Evolutionary conservation across 2,329 filamentous ascomycete genomes (phyloP).

Genomic region (Drechslera avenae): DNA sequence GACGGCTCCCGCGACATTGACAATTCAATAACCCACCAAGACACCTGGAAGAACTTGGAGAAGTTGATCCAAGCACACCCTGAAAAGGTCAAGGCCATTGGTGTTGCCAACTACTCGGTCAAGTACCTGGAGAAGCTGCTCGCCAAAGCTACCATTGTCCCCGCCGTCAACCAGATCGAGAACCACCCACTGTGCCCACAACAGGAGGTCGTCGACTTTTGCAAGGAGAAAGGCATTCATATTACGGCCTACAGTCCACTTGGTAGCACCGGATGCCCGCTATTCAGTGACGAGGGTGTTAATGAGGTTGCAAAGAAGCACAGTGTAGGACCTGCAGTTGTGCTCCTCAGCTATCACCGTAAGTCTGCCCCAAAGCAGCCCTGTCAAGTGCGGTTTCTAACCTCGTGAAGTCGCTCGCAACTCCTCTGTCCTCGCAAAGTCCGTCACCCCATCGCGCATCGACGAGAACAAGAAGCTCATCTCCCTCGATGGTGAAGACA

Average conservation of each 20-base stretch:
- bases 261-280: constrained; percentile 55
- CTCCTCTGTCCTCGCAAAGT: constrained; percentile 74
- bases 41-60: constrained; percentile 81
- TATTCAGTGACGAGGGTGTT: constrained; percentile 56
- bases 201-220: constrained; percentile 72
- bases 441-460: constrained; percentile 70
- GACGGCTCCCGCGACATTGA: constrained; percentile 78
- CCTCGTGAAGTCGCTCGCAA: constrained; percentile 63
- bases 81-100: constrained; percentile 56
- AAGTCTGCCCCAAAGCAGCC: constrained; percentile 38
- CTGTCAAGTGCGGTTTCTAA: constrained; percentile 1
- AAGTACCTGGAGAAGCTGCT: constrained; percentile 58
- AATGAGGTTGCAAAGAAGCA: constrained; percentile 57
- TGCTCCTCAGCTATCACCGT: constrained; percentile 76
- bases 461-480: constrained; percentile 71
- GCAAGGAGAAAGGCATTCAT: constrained; percentile 70
- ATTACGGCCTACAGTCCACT: constrained; percentile 70
- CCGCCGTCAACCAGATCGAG: constrained; percentile 74
- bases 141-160: constrained; percentile 65
- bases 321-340: constrained; percentile 56
- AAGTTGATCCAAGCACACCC: constrained; percentile 56
- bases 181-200: constrained; percentile 74
- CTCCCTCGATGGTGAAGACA: constrained; percentile 67
- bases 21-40: constrained; percentile 69
- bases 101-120: constrained; percentile 57